phyloP scores from a whole-genome alignment of 129 eudicot species.

The Flaveria trinervia region DNA sequence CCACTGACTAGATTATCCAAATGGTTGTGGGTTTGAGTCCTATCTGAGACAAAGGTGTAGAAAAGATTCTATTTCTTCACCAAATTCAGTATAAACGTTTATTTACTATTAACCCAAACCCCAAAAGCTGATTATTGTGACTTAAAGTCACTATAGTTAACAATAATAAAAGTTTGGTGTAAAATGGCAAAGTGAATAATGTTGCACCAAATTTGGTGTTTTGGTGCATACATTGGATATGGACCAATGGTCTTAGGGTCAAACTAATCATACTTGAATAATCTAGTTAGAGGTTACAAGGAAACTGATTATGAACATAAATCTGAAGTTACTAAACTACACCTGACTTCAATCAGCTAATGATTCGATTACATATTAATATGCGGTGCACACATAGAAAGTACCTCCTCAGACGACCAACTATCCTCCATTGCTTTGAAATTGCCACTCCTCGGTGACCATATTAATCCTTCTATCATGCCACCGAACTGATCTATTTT shows the following conservation, averaged over 20 bases:
- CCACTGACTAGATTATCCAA: background rate
- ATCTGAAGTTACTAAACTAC: background rate
- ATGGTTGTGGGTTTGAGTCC: background rate
- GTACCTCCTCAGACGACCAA: conserved; percentile 69
- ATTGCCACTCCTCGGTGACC: conserved; percentile 50
- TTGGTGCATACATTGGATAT: conserved; percentile 5
- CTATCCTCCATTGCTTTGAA: conserved; percentile 42
- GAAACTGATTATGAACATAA: background rate
- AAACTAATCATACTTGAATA: background rate
- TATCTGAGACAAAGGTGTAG: background rate
- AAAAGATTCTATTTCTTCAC: background rate
- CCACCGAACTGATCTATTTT: conserved; percentile 53
- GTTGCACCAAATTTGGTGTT: background rate
- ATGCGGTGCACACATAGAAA: background rate
- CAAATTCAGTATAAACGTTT: background rate
- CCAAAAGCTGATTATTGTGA: background rate
- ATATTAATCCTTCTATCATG: conserved; percentile 52
- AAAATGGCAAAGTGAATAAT: background rate
- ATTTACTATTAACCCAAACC: background rate
- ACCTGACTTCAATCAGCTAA: background rate
- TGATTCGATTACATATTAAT: conserved; percentile 1
- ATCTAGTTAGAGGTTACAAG: background rate
- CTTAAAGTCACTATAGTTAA: background rate
- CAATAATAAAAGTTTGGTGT: background rate
- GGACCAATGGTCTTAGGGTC: background rate